Conservation (phyloP, 306 rosid genomes). For the Begonia fuchsioides region DNA sequence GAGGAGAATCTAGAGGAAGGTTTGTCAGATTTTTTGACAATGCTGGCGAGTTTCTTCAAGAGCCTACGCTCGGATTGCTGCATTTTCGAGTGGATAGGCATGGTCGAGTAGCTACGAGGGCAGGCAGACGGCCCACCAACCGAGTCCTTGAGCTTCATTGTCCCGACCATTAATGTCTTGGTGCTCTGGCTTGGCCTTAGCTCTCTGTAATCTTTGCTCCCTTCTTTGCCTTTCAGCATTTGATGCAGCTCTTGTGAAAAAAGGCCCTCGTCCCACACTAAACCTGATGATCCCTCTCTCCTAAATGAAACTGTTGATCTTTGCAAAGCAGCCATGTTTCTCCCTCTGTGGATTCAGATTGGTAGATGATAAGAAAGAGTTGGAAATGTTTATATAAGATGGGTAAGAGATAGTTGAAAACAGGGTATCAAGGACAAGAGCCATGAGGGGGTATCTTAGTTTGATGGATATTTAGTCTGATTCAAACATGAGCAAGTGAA, state of each 20-base stretch:
- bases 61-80: neutral
- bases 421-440: slow-evolving; percentile 5
- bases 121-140: neutral
- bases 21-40: neutral
- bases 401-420: neutral
- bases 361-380: neutral
- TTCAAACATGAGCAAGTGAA: too few relatives aligned
- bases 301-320: slow-evolving; percentile 19
- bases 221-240: neutral
- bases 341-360: neutral
- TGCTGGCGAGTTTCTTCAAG: neutral
- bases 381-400: neutral
- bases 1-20: neutral
- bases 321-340: slow-evolving; percentile 15
- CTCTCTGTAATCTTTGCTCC: neutral
- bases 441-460: slow-evolving; percentile 8
- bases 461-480: too few relatives aligned
- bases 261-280: slow-evolving; percentile 17
- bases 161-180: too few relatives aligned
- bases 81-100: neutral
- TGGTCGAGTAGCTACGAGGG: neutral
- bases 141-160: neutral
- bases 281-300: slow-evolving; percentile 23
- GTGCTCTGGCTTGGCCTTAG: slow-evolving; percentile 4
- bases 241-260: slow-evolving; percentile 6